Base-by-base conservation (phyloP, 2,329 filamentous ascomycete genomes). In the Aspergillus tubingensis region DNA sequence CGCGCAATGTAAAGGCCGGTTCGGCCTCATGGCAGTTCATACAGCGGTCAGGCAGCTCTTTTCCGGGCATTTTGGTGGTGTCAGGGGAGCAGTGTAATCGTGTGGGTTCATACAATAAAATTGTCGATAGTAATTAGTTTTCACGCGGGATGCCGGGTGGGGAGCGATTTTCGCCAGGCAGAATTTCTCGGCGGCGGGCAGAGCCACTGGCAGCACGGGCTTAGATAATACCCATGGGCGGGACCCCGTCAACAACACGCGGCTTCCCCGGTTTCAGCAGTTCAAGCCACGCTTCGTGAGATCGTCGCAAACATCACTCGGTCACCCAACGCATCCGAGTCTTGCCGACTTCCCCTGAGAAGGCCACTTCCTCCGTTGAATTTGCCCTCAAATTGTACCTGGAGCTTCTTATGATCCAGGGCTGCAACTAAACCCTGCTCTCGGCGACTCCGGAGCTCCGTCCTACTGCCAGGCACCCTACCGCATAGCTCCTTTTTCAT, bases 21-120 rank as follows among this genome's bases (percentile, higher is more conserved):
- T 81, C 76, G 27, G 76, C 75, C 44, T 79, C 74, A 49, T 80
- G 81, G 73, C 87, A 90, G 64, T 87, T 82, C 65, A 81, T 77
- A 70, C 87, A 90, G 54, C 77, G 72, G 48, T 70, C 60, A 7
- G 54, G 50, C 8, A 74, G 48, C 56, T 76, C 68, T 58, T 72
- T 75, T 30, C 64, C 68, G 5, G 74, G 73, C 74, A 77, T 77
- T 11, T 68, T 62, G 51, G 43, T 8, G n/a, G 13, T n/a, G 25
- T 53, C 2, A 43, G 30, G 21, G 27, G 27, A 10, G 27, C 5
- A 36, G 10, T 5, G 32, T 5, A 36, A 36, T 19, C 17, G 11
- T 15, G 4, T 2, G 32, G 5, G 11, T 36, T 36, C 4, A 36
- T 36, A 36, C 32, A 36, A 36, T 36, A 25, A 57, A 36, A 25